phyloP scores from a whole-genome alignment of 768 basidiomycete species.

The Russula griseocarnosa region DNA sequence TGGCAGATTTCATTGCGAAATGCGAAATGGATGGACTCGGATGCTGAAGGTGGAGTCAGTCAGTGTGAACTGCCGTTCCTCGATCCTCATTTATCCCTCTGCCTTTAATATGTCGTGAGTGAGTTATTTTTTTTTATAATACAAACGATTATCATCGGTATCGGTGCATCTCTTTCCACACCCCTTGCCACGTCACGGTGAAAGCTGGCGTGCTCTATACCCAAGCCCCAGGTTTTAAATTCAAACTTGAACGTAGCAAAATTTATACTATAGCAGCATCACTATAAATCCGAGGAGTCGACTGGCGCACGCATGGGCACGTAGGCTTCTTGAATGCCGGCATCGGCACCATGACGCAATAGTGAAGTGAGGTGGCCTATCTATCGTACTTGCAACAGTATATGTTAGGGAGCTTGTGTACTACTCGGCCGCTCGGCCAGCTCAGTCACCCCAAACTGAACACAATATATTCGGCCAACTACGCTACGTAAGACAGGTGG shows the following conservation, averaged over 20 bases:
- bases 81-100: background rate
- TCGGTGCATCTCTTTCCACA: background rate
- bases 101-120: background rate
- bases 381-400: too few species aligned
- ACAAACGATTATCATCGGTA: background rate
- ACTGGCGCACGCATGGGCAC: background rate
- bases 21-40: background rate
- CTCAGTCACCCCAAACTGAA: too few species aligned
- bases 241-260: background rate
- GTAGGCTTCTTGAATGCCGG: too few species aligned
- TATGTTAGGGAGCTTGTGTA: too few species aligned
- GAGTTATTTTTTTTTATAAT: background rate
- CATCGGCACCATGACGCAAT: too few species aligned
- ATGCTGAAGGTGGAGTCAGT: background rate
- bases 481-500: too few species aligned
- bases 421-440: too few species aligned
- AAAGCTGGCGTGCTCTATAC: background rate
- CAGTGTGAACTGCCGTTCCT: background rate
- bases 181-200: background rate
- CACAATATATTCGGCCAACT: too few species aligned
- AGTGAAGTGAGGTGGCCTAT: too few species aligned
- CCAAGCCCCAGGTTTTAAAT: background rate
- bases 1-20: conserved; percentile 5
- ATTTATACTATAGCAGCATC: too few species aligned
- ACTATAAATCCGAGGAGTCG: background rate